Base-by-base conservation (phyloP, 371 early-diverging fungal species). In the Haplosporangium sp. region DNA sequence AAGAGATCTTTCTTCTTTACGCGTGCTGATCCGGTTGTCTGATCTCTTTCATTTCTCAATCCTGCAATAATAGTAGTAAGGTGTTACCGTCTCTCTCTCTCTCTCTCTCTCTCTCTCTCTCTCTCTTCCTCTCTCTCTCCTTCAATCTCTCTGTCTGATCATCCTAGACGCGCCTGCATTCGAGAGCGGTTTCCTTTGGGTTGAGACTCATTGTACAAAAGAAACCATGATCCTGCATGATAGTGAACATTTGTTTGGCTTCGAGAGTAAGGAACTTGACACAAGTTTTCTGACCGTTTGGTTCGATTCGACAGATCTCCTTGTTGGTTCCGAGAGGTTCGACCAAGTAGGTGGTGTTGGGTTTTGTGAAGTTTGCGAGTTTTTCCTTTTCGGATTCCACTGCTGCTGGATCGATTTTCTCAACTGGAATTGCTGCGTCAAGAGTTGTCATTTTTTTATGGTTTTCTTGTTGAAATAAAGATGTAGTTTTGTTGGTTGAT, bases 161-260 rank as follows among this genome's bases (percentile, higher is more conserved):
- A 4, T 20, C 13, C 35, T 74, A 82, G 61, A 82, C 72, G 42
- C 82, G 75, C 56, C 63, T 59, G 64, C 82, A 82, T 61, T 82
- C 82, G 44, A 82, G 72, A 0, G 76, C 72, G 2, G 82, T 82
- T 55, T 82, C 70, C n/a, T 72, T 82, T 39, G 82, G 82, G 55
- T 82, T 76, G 5, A 82, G 20, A 38, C 63, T 57, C 76, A 82
- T 69, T 35, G 75, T 82, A 27, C 82, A 82, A 37, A 82, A 82
- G 64, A 82, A 75, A 5, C 82, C 82, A 47, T 82, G 75, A 37
- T 75, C 76, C 76, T 82, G 82, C 82, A 82, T 75, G 27, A 82
- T 68, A 15, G 82, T 66, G 34, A 75, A 82, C 82, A 82, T 82
- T 37, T 82, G 75, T 55, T 82, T 82, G 61, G 82, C 82, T 60